Conservation (phyloP, 495 filamentous ascomycete species). For the Polyplosphaeria fusca region DNA sequence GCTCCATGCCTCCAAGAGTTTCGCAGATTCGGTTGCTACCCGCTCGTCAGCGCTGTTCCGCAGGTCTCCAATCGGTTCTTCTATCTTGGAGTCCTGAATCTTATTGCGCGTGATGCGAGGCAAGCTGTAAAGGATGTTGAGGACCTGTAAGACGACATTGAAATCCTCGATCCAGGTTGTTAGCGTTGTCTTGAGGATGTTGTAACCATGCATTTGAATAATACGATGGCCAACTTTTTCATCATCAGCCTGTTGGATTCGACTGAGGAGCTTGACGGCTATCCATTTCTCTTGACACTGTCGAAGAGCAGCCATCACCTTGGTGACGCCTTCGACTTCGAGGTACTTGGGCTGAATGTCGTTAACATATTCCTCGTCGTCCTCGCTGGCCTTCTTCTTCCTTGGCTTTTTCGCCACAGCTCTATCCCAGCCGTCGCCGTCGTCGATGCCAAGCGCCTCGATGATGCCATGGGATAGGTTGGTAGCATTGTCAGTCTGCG, state of each 20-base stretch:
- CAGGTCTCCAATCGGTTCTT: slow-evolving; percentile 72
- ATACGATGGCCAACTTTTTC: slow-evolving; percentile 85
- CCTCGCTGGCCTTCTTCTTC: slow-evolving; percentile 91
- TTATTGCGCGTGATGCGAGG: slow-evolving; percentile 95
- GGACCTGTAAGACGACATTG: slow-evolving; percentile 82
- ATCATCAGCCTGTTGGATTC: slow-evolving; percentile 86
- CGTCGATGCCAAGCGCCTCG: slow-evolving; percentile 94
- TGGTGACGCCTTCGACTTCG: slow-evolving; percentile 84
- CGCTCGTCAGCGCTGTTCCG: slow-evolving; percentile 66
- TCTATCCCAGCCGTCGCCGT: slow-evolving; percentile 87
- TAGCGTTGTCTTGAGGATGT: slow-evolving; percentile 83
- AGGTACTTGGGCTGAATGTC: slow-evolving; percentile 79
- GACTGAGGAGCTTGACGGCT: slow-evolving; percentile 85
- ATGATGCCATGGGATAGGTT: slow-evolving; percentile 88
- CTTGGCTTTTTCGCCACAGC: slow-evolving; percentile 81
- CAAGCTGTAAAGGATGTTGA: slow-evolving; percentile 85
- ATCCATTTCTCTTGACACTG: slow-evolving; percentile 99
- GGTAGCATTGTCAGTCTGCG: slow-evolving; percentile 91
- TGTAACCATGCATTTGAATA: slow-evolving; percentile 94
- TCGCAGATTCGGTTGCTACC: slow-evolving; percentile 66
- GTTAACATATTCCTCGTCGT: slow-evolving; percentile 96
- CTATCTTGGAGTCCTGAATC: slow-evolving; percentile 94
- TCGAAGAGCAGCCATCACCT: slow-evolving; percentile 98
- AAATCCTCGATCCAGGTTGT: slow-evolving; percentile 80
- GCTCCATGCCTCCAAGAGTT: slow-evolving; percentile 79